Base-by-base conservation (phyloP, 140 eudicot species). In the Anethum foeniculum region DNA sequence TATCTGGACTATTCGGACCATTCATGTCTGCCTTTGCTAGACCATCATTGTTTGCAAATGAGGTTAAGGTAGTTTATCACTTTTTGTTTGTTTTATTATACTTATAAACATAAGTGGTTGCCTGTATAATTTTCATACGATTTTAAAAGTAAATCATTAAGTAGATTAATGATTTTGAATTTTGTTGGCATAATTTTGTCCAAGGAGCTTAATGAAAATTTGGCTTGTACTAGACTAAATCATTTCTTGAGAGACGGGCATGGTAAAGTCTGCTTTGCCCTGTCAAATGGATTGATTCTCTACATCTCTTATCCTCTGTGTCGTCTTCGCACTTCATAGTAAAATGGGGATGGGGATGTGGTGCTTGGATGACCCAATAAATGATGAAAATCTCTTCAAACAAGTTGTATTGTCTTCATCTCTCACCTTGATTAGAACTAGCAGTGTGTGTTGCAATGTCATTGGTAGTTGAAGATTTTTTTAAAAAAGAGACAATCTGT, bases 21-120 rank as follows among this genome's bases (percentile, higher is more conserved):
- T 39, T 6, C 43, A 39, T 39, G 43, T 5, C 43, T 39, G 83
- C 11, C 71, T 76, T 73, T 28, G 81, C 68, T 47, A 96, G 91
- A 18, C 97, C 92, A 25, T 81, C 90, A 76, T 85, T 75, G 81
- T 94, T 94, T 14, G 89, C 60, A 88, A 91, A 93, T 82, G 96
- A 91, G 85, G 62, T 88, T 52, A 49, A 80, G 92, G 98, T 93
- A 85, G 77, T 67, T 65, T 76, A 6, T 25, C 47, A 34, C 39
- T 12, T 80, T 6, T 82, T 56, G 23, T n/a, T 77, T 23, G 36
- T 72, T 49, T 74, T 10, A 7, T 25, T 28, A 23, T 65, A 30
- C 73, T 27, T 28, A 13, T 28, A 0, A 67, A 12, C 41, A 25
- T 60, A 1, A 11, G 6, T 65, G 28, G 34, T 62, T 62, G 69